Conservation (phyloP, 805 yeast genomes). For the Cyberlindnera japonica region DNA sequence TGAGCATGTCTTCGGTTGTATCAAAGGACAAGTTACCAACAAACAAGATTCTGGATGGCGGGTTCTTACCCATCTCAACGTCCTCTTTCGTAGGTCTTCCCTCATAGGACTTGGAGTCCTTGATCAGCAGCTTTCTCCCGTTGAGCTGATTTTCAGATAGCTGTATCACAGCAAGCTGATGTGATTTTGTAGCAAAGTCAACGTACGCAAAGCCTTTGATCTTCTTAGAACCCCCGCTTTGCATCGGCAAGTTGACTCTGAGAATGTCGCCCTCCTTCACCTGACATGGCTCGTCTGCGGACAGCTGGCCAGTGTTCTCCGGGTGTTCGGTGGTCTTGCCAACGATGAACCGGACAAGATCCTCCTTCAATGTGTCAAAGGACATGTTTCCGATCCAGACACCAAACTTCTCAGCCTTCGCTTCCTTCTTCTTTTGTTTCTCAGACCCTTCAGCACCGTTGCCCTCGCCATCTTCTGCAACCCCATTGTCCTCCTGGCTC, state of each 20-base stretch:
- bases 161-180: slow-evolving; percentile 57
- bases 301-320: slow-evolving; percentile 25
- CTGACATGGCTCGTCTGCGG: slow-evolving; percentile 31
- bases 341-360: slow-evolving; percentile 59
- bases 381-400: slow-evolving; percentile 95
- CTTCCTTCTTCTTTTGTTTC: slow-evolving; percentile 28
- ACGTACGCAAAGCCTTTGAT: slow-evolving; percentile 87
- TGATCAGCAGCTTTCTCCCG: slow-evolving; percentile 84
- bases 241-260: slow-evolving; percentile 77
- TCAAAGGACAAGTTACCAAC: slow-evolving; percentile 94
- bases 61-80: slow-evolving; percentile 58
- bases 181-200: slow-evolving; percentile 62
- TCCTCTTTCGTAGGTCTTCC: slow-evolving; percentile 75
- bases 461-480: slow-evolving; percentile 10
- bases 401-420: slow-evolving; percentile 50
- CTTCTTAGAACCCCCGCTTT: slow-evolving; percentile 44
- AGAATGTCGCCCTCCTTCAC: slow-evolving; percentile 59
- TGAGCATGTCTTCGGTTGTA: slow-evolving; percentile 74
- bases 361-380: slow-evolving; percentile 77
- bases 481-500: slow-evolving; percentile 31
- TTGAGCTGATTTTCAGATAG: slow-evolving; percentile 71
- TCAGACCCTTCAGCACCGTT: slow-evolving; percentile 14
- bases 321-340: slow-evolving; percentile 48
- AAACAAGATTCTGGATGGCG: slow-evolving; percentile 84
- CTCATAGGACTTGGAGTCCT: slow-evolving; percentile 73